Evolutionary conservation across 192 early-diverging fungal species (phyloP), one percentile per base, ranked within the genome.

Genomic region (Umbelopsis isabellina): DNA sequence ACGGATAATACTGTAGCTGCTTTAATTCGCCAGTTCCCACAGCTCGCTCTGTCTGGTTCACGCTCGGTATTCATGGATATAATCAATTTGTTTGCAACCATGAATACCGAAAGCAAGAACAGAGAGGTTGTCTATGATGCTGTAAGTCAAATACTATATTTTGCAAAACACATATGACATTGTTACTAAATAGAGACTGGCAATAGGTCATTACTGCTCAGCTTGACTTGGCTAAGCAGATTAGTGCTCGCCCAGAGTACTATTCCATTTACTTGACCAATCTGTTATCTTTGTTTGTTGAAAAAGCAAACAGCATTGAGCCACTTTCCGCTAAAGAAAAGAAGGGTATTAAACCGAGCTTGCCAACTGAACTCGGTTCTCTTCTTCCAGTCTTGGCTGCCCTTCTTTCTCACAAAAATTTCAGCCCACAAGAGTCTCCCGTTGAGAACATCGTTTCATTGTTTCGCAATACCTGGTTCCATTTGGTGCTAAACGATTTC

Each of bases 391-490:
- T 91, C 1, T 52, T 93, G 5, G 75, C 78, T 21, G 83, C 87
- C 27, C 79, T 93, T 11, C 79, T 92, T 30, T 79, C 79, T 6
- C 86, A 88, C 46, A 65, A 77, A 4, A 86, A 84, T 47, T 91
- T 90, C 72, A 76, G 83, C 20, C 82, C 82, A 12, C 87, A 88
- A 64, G 66, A 82, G 15, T 78, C 81, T 12, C 80, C 87, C 5
- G 81, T 84, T 27, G 80, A 84, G 3, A 92, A 93, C 68, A 81
- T 88, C 20, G 84, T 88, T 4, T 75, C 83, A 35, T 70, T 92
- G 27, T 96, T 96, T 82, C 86, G 96, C 51, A 94, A 94, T 76
- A 86, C 94, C 45, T 99, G 97, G 97, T 89, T 98, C 71, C 91
- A 93, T 64, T 84, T 91, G 65, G 90, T 94, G 3, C 75, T 92